A percentile compares a stretch with the other conserved stretches of the same genome.
Evolutionary conservation across 768 basidiomycete species (phyloP).

Genomic region (Lentinula sp.): DNA sequence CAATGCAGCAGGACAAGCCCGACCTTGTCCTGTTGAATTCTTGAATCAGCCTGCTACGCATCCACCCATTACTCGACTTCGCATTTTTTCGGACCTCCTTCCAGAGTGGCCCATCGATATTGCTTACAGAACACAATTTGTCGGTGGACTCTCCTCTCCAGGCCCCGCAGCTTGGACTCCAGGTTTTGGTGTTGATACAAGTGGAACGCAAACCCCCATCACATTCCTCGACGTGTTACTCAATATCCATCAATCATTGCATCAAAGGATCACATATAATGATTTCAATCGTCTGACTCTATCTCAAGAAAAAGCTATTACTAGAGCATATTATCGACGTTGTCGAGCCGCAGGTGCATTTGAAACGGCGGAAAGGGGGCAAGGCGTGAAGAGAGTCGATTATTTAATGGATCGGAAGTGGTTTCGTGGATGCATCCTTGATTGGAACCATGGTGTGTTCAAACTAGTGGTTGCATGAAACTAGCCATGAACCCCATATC

Average conservation of each 20-base stretch:
- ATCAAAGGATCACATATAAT: slow-evolving; percentile 31
- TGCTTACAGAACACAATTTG: slow-evolving; percentile 23
- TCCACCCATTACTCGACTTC: slow-evolving; percentile 46
- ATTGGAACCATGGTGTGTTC: slow-evolving; percentile 28
- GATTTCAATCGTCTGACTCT: slow-evolving; percentile 30
- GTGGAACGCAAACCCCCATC: slow-evolving; percentile 32
- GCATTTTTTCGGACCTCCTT: slow-evolving; percentile 50
- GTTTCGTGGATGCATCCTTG: slow-evolving; percentile 43
- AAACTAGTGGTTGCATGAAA: slow-evolving; percentile 20
- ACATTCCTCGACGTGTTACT: slow-evolving; percentile 54
- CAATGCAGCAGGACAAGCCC: slow-evolving; percentile 27
- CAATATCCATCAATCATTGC: slow-evolving; percentile 42
- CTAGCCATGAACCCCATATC: background rate
- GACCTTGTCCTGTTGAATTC: slow-evolving; percentile 35
- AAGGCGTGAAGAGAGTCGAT: slow-evolving; percentile 58
- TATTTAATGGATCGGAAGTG: slow-evolving; percentile 40
- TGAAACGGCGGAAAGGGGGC: slow-evolving; percentile 24
- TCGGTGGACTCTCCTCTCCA: background rate
- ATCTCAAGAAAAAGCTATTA: slow-evolving; percentile 23
- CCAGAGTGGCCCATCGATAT: slow-evolving; percentile 61
- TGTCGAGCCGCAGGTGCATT: slow-evolving; percentile 23
- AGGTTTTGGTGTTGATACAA: slow-evolving; percentile 13
- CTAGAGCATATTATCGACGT: slow-evolving; percentile 31
- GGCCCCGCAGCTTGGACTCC: slow-evolving; percentile 11
- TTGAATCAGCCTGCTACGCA: slow-evolving; percentile 48